Conservation (phyloP, 2,329 filamentous ascomycete species). For the Aspergillus sp. region DNA sequence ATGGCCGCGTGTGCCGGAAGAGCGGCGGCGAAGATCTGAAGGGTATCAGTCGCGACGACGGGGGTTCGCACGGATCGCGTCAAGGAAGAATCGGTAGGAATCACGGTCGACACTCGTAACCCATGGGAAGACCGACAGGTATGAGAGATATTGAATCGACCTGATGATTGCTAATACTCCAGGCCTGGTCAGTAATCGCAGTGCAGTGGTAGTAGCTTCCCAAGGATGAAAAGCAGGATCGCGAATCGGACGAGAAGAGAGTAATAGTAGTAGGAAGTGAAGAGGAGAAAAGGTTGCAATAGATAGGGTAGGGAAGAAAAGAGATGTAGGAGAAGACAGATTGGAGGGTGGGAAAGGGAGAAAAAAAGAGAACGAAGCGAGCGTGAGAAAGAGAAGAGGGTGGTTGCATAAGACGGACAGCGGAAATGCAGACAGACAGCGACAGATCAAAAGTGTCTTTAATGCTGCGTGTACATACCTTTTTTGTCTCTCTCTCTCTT, state of each 20-base stretch:
- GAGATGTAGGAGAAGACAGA: conserved; percentile 7
- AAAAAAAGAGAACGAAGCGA: neutral
- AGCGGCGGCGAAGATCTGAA: conserved; percentile 19
- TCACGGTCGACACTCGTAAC: no score
- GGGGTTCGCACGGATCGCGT: conserved; percentile 1
- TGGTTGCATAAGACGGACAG: conserved; percentile 3
- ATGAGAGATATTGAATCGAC: no score
- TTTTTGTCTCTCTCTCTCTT: no score
- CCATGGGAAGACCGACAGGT: no score
- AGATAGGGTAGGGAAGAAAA: conserved; percentile 16
- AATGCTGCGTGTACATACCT: neutral
- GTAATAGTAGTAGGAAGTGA: neutral
- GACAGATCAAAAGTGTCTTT: neutral
- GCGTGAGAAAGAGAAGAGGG: conserved; percentile 1
- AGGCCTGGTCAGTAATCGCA: conserved; percentile 4
- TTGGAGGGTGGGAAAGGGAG: neutral
- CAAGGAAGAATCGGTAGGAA: neutral
- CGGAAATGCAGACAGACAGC: neutral
- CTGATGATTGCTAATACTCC: no score
- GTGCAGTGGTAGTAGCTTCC: neutral
- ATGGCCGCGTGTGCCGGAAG: conserved; percentile 26
- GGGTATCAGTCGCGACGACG: conserved; percentile 1
- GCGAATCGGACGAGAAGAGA: neutral
- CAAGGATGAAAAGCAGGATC: conserved; percentile 4
- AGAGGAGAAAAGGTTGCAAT: neutral